A percentile compares a stretch with the other conserved stretches of the same genome.
Conservation (phyloP, 495 filamentous ascomycete genomes). For the Acidomyces sp. region DNA sequence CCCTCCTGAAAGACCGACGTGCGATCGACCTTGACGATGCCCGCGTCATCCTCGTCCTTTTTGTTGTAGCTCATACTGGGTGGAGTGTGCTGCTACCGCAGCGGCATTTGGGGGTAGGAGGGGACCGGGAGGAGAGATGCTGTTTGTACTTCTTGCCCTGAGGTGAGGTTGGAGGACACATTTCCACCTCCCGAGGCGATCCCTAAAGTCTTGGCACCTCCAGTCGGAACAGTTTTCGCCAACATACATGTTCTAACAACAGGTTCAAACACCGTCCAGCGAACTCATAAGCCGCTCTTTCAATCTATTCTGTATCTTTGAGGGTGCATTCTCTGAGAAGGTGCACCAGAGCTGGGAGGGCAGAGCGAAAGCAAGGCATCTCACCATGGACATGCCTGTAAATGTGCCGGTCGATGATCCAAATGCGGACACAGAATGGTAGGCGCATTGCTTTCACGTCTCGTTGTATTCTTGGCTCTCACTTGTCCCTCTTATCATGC, state of each 20-base stretch:
- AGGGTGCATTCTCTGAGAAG: too few relatives aligned
- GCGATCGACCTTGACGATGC: conserved; percentile 87
- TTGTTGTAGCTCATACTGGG: conserved; percentile 83
- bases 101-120: conserved; percentile 6
- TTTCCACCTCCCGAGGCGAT: conserved; percentile 2
- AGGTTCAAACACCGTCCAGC: too few relatives aligned
- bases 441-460: conserved; percentile 9
- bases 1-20: conserved; percentile 99
- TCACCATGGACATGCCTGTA: conserved; percentile 54
- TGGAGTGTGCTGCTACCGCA: conserved; percentile 17
- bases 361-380: not conserved
- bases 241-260: too few relatives aligned
- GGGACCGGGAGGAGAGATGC: not conserved
- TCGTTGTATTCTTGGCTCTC: not conserved
- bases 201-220: conserved; percentile 9
- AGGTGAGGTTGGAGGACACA: conserved; percentile 7
- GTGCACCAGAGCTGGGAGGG: not conserved
- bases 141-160: conserved; percentile 1
- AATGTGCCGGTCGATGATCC: conserved; percentile 89
- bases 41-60: conserved; percentile 95
- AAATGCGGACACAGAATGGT: conserved; percentile 98
- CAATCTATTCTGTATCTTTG: too few relatives aligned
- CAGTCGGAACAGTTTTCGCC: too few relatives aligned
- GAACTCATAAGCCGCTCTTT: too few relatives aligned
- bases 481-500: too few relatives aligned